Evolutionary conservation across 495 filamentous ascomycete genomes (phyloP).

Genomic region (Aspergillus mulundensis): DNA sequence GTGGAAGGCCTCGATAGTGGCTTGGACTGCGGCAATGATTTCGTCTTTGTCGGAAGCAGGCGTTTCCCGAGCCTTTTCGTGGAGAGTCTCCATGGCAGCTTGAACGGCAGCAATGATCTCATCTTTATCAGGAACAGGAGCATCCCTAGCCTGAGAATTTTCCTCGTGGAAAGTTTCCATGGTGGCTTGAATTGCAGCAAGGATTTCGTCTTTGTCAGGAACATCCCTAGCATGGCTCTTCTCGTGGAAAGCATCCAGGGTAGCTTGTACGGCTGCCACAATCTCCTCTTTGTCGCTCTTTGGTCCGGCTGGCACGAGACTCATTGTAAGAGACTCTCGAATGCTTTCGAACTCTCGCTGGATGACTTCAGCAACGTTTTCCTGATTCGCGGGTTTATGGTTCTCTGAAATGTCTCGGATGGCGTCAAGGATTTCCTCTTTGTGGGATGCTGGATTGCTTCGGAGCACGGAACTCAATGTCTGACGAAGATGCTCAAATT

Average conservation of each 20-base stretch:
- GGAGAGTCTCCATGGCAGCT: no score
- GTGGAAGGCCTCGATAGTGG: not conserved
- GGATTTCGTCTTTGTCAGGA: slow-evolving; percentile 49
- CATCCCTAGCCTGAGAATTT: slow-evolving; percentile 51
- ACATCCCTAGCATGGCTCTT: not conserved
- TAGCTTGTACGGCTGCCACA: slow-evolving; percentile 62
- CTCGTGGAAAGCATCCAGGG: slow-evolving; percentile 53
- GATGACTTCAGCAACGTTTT: not conserved
- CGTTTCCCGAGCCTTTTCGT: not conserved
- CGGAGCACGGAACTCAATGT: slow-evolving; percentile 64
- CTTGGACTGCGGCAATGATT: slow-evolving; percentile 55
- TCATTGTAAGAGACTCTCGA: not conserved
- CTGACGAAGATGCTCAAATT: slow-evolving; percentile 66
- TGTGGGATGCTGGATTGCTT: slow-evolving; percentile 50
- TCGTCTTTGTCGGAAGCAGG: slow-evolving; percentile 42
- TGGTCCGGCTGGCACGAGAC: slow-evolving; percentile 27
- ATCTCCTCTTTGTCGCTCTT: slow-evolving; percentile 50
- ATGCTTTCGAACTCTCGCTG: not conserved
- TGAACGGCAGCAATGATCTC: not conserved
- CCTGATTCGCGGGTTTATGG: not conserved
- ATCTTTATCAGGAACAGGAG: slow-evolving; percentile 34
- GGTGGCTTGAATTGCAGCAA: slow-evolving; percentile 66
- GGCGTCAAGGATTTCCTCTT: slow-evolving; percentile 36
- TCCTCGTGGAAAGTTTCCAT: slow-evolving; percentile 66
- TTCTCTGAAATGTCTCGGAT: not conserved